phyloP scores from a whole-genome alignment of 805 yeast species.

The Dipodascopsis uninucleata region DNA sequence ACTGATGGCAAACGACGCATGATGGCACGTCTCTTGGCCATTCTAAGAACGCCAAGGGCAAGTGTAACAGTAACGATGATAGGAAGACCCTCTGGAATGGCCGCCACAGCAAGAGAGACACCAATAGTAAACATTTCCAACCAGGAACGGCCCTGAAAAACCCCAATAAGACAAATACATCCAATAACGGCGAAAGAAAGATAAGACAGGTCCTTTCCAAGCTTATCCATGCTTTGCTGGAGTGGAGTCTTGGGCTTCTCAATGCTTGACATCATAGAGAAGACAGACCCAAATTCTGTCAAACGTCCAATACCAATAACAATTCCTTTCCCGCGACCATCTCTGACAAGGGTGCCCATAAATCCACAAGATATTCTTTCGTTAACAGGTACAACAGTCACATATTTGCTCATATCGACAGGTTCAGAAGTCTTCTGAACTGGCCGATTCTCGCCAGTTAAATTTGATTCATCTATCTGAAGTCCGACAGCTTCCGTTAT shows the following conservation, averaged over 20 bases:
- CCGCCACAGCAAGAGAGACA: conserved; percentile 97
- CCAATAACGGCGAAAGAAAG: conserved; percentile 87
- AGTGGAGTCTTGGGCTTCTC: conserved; percentile 98
- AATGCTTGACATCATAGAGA: conserved; percentile 89
- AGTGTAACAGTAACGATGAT: conserved; percentile 96
- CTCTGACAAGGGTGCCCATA: conserved; percentile 97
- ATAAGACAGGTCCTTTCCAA: conserved; percentile 84
- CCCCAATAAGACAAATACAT: conserved; percentile 83
- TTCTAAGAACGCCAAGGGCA: conserved; percentile 92
- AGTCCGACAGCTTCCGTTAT: conserved; percentile 74
- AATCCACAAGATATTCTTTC: conserved; percentile 78
- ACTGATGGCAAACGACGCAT: conserved; percentile 92
- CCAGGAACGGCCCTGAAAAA: conserved; percentile 91
- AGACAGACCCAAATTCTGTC: conserved; percentile 93
- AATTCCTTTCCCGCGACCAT: conserved; percentile 91
- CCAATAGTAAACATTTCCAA: conserved; percentile 97
- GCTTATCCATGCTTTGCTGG: conserved; percentile 90
- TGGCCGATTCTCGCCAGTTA: conserved; percentile 94
- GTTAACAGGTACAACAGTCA: conserved; percentile 43
- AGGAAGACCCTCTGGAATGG: conserved; percentile 98
- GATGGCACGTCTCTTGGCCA: conserved; percentile 93
- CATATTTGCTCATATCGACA: conserved; percentile 34
- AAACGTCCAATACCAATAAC: conserved; percentile 86
- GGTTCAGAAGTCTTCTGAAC: conserved; percentile 60
- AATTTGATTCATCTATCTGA: conserved; percentile 84